A percentile compares a stretch with the other conserved stretches of the same genome.
Evolutionary conservation across 495 filamentous ascomycete species (phyloP).

Genomic region (Hypoxylon perforatum): DNA sequence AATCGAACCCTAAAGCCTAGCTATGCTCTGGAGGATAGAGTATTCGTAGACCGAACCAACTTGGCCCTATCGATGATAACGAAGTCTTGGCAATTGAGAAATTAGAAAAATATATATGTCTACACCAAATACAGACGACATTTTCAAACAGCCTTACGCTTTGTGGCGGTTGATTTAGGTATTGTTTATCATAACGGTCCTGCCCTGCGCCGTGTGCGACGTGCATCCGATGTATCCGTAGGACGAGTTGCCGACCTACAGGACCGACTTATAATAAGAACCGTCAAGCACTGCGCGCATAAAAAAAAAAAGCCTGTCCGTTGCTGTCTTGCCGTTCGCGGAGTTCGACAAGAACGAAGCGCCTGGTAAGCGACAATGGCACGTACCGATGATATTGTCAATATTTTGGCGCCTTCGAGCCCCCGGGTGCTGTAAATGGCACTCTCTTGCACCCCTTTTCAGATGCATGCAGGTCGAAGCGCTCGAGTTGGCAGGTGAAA

Average conservation of each 20-base stretch:
- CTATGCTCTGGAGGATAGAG: no score
- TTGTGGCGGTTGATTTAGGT: conserved; percentile 1
- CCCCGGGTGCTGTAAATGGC: conserved; percentile 1
- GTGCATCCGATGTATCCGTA: conserved; percentile 16
- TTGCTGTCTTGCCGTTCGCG: no score
- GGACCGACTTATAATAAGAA: no score
- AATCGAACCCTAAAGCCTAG: no score
- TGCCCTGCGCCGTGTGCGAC: conserved; percentile 6
- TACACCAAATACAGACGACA: no score
- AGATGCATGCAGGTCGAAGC: conserved; percentile 27
- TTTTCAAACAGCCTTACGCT: no score
- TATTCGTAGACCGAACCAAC: no score
- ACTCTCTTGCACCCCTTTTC: conserved; percentile 18
- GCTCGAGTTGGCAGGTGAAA: conserved; percentile 31
- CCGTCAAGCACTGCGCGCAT: no score
- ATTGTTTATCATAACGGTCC: conserved; percentile 3
- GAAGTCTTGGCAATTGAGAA: no score
- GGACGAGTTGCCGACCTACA: neutral
- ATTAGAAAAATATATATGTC: no score
- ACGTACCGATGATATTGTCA: conserved; percentile 11
- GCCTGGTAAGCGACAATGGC: conserved; percentile 20
- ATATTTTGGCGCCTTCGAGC: conserved; percentile 8
- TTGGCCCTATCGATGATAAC: no score
- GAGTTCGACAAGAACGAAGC: conserved; percentile 9
- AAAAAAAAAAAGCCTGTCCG: neutral